A percentile compares a stretch with the other conserved stretches of the same genome.
Conservation (phyloP, 805 yeast genomes). For the Nakazawaea anatomiae region DNA sequence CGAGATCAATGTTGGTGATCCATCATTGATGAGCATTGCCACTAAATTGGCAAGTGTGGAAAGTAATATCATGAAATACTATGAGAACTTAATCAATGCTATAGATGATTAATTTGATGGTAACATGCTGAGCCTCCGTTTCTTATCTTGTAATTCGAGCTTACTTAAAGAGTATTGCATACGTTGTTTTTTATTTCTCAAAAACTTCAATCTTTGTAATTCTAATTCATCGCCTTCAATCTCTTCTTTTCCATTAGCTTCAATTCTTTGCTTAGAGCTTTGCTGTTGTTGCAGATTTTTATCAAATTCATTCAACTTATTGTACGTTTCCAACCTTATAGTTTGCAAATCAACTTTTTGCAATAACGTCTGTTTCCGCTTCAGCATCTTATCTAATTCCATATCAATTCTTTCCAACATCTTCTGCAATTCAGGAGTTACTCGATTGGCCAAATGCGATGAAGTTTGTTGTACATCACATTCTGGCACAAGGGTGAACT, state of each 20-base stretch:
- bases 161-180: constrained; percentile 32
- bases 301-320: constrained; percentile 15
- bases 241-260: constrained; percentile 10
- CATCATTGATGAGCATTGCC: constrained; percentile 53
- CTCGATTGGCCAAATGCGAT: constrained; percentile 26
- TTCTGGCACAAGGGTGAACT: constrained; percentile 48
- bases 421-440: constrained; percentile 35
- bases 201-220: constrained; percentile 30
- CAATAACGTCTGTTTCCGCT: constrained; percentile 25
- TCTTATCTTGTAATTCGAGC: constrained; percentile 20
- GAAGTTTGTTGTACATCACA: constrained; percentile 37
- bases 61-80: constrained; percentile 32
- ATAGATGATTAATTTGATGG: constrained; percentile 3
- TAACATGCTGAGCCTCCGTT: constrained; percentile 19
- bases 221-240: constrained; percentile 28
- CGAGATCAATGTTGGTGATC: constrained; percentile 63
- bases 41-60: constrained; percentile 62
- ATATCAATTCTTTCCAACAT: constrained; percentile 26
- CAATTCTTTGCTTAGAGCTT: no score
- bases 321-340: constrained; percentile 27
- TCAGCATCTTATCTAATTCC: constrained; percentile 27
- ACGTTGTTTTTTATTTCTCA: constrained; percentile 38
- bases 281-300: not conserved
- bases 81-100: constrained; percentile 10
- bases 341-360: constrained; percentile 35